phyloP scores from a whole-genome alignment of 352 stramenopile species.

The Blastocystis sp. region DNA sequence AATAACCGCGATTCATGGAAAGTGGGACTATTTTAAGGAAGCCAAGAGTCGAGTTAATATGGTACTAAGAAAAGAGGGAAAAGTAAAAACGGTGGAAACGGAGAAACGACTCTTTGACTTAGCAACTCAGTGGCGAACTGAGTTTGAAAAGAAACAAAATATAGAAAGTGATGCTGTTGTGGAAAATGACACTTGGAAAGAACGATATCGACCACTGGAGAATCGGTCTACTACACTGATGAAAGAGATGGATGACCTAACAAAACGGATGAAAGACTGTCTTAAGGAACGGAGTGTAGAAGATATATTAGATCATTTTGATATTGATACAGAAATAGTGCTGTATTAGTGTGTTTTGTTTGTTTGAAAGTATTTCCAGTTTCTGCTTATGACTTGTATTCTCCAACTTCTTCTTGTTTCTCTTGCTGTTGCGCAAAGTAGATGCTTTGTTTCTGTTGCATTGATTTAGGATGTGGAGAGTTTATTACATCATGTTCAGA shows the following conservation, averaged over 20 bases:
- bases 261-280: neutral
- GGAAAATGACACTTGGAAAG: too few relatives aligned
- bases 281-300: neutral
- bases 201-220: too few relatives aligned
- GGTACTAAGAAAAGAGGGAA: neutral
- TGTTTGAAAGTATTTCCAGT: neutral
- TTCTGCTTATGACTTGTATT: neutral
- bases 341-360: neutral
- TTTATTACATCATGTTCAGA: neutral
- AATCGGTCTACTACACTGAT: too few relatives aligned
- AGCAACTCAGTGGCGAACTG: neutral
- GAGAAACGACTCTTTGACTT: neutral
- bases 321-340: neutral
- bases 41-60: neutral
- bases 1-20: neutral
- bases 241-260: too few relatives aligned
- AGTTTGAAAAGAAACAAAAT: neutral
- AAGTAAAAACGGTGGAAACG: neutral
- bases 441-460: neutral
- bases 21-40: neutral
- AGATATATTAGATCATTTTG: neutral
- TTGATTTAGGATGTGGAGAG: slow-evolving; percentile 14
- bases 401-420: neutral
- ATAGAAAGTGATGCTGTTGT: too few relatives aligned
- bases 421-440: neutral